Base-by-base conservation (phyloP, 129 eudicot genomes). In the Lactuca sativa region DNA sequence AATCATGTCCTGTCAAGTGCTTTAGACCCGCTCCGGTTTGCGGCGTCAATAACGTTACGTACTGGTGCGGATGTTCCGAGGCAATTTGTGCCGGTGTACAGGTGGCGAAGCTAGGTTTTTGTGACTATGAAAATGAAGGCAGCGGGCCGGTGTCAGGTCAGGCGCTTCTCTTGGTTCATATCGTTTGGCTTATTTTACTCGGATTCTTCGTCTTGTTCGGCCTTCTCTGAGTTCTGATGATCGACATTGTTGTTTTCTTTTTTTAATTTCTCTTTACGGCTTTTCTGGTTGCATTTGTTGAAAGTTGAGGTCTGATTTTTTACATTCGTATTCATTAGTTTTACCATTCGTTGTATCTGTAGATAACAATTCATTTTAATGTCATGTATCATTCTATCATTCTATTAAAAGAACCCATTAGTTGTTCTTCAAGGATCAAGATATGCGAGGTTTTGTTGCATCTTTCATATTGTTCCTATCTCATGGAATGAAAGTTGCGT, bases 61-160 rank as follows among this genome's bases (percentile, higher is more conserved):
- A 86, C 64, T 86, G 96, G 96, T 89, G 97, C 77, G 93, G 97
- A 2, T 88, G 96, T 64, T 63, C 84, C 2, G 97, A 91, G 41
- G 96, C 97, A 14, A 62, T 60, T 9, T 91, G 97, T 51, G 83
- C 85, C 2, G 93, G 96, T 9, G 78, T 85, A 30, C 69, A 77
- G n/a, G 93, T 91, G 9, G 84, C 87, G n/a, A 88, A 80, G 34
- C 7, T 60, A 33, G 97, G 96, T 61, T 83, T 75, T 43, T 91
- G 96, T 48, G 88, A 84, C 61, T 72, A 77, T 36, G 96, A 88
- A 1, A 79, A 84, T 69, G 90, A 83, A 17, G 96, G 83, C 7
- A 72, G 86, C 25, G 92, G 86, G 4, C 69, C 82, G 6, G 86
- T 83, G 7, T 79, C 95, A 17, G 97, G 95, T 54, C 96, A 90